Percentiles rank a stretch among this genome's conserved stretches.
Conservation (phyloP, 2,329 filamentous ascomycete genomes). For the Leptodontidium sp. region DNA sequence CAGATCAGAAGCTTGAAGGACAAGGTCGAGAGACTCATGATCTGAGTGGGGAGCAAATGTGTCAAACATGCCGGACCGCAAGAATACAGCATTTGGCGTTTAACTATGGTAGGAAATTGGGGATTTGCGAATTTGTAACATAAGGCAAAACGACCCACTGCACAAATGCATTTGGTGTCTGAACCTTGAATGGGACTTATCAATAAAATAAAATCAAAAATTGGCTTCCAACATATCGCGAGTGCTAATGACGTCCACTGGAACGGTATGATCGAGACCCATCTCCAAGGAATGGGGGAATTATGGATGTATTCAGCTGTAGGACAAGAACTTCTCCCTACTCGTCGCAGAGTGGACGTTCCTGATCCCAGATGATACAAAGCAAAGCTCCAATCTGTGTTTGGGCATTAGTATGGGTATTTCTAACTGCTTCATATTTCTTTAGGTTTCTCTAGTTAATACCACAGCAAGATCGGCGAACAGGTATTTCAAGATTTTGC, state of each 20-base stretch:
- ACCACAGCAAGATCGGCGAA: too few species aligned
- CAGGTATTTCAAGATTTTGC: too few species aligned
- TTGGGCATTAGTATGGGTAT: too few species aligned
- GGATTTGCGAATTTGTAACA: constrained; percentile 16
- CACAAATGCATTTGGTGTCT: constrained; percentile 3
- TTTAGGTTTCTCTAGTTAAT: too few species aligned
- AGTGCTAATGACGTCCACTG: background rate
- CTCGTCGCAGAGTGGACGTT: too few species aligned
- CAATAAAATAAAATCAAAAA: background rate
- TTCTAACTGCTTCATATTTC: too few species aligned
- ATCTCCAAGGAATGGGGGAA: too few species aligned
- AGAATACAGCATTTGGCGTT: constrained; percentile 30
- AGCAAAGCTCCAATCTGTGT: too few species aligned
- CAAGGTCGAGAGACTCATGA: constrained; percentile 95
- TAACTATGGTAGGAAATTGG: constrained; percentile 26
- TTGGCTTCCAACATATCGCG: background rate
- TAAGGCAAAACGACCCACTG: constrained; percentile 1
- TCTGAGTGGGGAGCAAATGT: constrained; percentile 61
- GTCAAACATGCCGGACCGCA: constrained; percentile 20
- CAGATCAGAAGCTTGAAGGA: constrained; percentile 91
- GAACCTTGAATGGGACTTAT: background rate
- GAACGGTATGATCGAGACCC: too few species aligned
- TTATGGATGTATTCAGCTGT: too few species aligned
- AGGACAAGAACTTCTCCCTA: too few species aligned
- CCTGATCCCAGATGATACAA: too few species aligned